Base-by-base conservation (phyloP, 2,329 filamentous ascomycete genomes). In the Ophiocordyceps camponoti-floridani region DNA sequence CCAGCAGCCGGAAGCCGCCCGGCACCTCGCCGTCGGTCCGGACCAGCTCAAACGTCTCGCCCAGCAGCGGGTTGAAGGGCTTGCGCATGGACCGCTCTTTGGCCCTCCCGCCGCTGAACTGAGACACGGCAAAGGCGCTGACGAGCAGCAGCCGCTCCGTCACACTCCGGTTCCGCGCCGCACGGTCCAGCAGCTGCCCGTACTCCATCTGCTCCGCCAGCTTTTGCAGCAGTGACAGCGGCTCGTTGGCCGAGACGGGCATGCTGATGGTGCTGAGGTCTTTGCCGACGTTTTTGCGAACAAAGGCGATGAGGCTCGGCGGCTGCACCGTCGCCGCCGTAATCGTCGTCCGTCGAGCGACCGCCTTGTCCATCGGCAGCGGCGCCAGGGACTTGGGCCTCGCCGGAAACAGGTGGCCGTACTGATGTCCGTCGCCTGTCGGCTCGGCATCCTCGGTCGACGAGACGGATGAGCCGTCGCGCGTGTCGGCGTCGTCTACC, bases 201-300 rank as follows among this genome's bases (percentile, higher is more conserved):
- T 98, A 96, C 60, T 98, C 91, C 42, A 96, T 63, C 55, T 89
- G 83, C 61, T 98, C 91, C 0, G 89, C 83, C 4, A 88, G 73
- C 48, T 89, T 82, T 60, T 98, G 91, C 5, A 96, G 69, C 11
- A 94, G 66, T 0, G 89, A 95, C 1, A 80, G 76, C 0, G 91
- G 91, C 58, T 98, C 91, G 61, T 98, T 98, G 23, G 89, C 81
- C 4, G 89, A 94, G 1, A 95, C 91, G 0, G 91, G 91, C 89
- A 96, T 96, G 42, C 86, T 88, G 51, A 98, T 94, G 3, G 87
- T 93, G 48, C 86, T 94, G 43, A 98, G 69, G 61, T 98, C 91
- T 62, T 98, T 98, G 57, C 91, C 91, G 10, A 96, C 91, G 53
- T 98, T 98, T 62, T 96, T 98, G 52, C 91, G 79, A 30, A 96